Evolutionary conservation across 352 stramenopile genomes (phyloP), one percentile per base, ranked within the genome.

Genomic region (Phytophthora lateralis): DNA sequence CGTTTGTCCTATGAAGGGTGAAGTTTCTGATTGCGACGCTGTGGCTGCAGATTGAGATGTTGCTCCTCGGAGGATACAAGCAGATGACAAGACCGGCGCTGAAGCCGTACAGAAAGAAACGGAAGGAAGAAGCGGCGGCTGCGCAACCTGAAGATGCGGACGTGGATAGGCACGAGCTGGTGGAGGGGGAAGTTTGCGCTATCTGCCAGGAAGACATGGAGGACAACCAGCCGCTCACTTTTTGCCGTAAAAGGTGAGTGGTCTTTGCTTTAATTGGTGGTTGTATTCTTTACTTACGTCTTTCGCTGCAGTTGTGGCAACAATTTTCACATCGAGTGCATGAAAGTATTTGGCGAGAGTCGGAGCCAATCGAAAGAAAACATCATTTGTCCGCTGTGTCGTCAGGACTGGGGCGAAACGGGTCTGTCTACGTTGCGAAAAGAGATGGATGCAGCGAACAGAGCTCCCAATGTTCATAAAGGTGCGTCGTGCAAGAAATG

Each of bases 131-230:
- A 7, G 15, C 45, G 41, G 32, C 52, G 20, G 17, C 41, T 17
- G 52, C 64, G 15, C 34, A 79, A 17, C 67, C 66, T 1, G 62
- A 78, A 26, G 61, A 60, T 5, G 47, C 62, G 9, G 47, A 52
- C 0, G 73, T 75, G 14, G 62, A 78, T 12, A 63, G 83, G 17
- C 83, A 91, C 34, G 73, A 84, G 8, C 46, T 95, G 6, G 80
- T 86, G 7, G 71, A 85, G 12, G 87, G 87, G 7, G 83, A 94
- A 75, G 82, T 93, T 20, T 95, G 87, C 30, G 83, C 83, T 14
- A 92, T 95, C 47, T 95, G 85, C 32, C 85, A 93, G 42, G 87
- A 94, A 66, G 85, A 92, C 18, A 93, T 95, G 83, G 69, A 78
- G 6, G 55, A 63, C 15, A 69, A 60, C 10, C 71, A 93, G 21